A percentile compares a stretch with the other conserved stretches of the same genome.
These are phyloP conservation scores for Erodium moschatum DNA, from an alignment of 441 rosid species.

Conservation along the genomic window DNA sequence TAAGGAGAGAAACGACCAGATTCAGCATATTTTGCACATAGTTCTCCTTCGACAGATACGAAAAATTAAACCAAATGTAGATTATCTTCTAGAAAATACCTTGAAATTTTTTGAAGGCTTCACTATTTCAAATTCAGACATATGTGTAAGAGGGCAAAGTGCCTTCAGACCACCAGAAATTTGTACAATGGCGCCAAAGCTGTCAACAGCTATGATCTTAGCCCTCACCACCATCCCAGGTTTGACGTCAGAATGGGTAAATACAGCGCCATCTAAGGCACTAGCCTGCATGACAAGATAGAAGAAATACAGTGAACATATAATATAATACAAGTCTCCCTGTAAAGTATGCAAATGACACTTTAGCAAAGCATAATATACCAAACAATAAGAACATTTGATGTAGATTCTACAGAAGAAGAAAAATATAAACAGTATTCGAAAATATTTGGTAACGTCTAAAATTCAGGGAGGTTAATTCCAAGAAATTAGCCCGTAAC, in stretches of 20 bases:
- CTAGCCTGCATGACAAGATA: constrained; percentile 54
- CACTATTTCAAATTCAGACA: constrained; percentile 89
- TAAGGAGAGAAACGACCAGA: background rate
- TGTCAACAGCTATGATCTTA: constrained; percentile 62
- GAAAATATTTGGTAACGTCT: background rate
- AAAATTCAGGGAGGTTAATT: background rate
- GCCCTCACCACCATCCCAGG: constrained; percentile 95
- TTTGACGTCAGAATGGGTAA: constrained; percentile 90
- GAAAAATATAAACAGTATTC: background rate
- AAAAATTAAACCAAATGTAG: constrained; percentile 2
- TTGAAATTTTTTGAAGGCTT: constrained; percentile 86
- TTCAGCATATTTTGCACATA: background rate
- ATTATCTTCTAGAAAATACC: constrained; percentile 35
- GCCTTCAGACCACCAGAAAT: constrained; percentile 97
- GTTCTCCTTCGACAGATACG: background rate
- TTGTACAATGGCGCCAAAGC: constrained; percentile 93
- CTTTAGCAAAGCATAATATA: background rate
- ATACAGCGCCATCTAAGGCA: constrained; percentile 85
- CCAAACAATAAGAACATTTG: background rate
- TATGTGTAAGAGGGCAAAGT: constrained; percentile 87
- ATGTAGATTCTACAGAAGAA: background rate
- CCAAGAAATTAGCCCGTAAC: background rate
- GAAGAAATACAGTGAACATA: constrained; percentile 4
- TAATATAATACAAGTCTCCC: background rate
- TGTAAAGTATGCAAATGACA: background rate